These are phyloP conservation scores for Ophiosphaerella korrae DNA, from an alignment of 2,329 filamentous ascomycete species.

Conservation along the genomic window DNA sequence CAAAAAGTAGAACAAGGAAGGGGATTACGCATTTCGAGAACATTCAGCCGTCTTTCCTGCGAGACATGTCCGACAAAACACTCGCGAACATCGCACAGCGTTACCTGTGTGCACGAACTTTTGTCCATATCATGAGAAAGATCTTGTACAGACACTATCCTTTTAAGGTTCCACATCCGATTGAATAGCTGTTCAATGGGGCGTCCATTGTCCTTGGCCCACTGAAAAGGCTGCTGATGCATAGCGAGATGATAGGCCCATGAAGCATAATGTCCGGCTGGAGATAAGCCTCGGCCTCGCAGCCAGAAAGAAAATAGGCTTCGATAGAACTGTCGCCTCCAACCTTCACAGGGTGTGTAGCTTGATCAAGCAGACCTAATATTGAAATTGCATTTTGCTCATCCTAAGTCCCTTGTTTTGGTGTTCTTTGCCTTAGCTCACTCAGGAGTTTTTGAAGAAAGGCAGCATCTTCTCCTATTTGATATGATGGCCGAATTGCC, in stretches of 20 bases:
- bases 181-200: neutral
- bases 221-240: neutral
- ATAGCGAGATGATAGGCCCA: neutral
- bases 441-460: neutral
- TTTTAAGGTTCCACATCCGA: neutral
- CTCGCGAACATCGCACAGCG: neutral
- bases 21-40: constrained; percentile 4
- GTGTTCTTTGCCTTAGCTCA: neutral
- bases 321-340: neutral
- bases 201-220: neutral
- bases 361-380: neutral
- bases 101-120: neutral
- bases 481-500: neutral
- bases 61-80: neutral
- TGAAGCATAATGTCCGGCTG: neutral
- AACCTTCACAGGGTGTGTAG: neutral
- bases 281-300: neutral
- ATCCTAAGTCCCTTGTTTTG: neutral
- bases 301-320: neutral
- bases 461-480: neutral
- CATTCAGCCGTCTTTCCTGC: neutral
- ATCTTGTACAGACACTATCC: neutral
- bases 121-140: neutral
- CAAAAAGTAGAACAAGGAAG: constrained; percentile 7
- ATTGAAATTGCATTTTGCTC: neutral